Evolutionary conservation across 208 protist species (phyloP), one percentile per base, ranked within the genome.

Genomic region (Tritrichomonas musculus): DNA sequence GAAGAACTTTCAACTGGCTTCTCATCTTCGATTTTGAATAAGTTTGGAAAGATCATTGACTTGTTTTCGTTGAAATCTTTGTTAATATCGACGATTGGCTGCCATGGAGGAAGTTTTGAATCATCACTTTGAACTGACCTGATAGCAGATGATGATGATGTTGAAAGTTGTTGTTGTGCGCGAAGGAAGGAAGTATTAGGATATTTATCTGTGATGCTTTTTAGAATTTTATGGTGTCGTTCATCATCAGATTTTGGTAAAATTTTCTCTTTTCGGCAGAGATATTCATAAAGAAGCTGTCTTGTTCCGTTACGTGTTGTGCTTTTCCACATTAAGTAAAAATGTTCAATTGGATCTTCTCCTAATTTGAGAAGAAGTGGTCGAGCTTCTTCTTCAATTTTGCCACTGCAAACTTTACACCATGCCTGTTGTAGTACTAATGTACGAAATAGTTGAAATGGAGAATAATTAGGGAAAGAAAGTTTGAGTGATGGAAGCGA

Each of bases 71-170:
- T 57, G 27, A 55, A 88, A 88, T 88, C 77, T 30, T 41, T 11
- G n/a, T 44, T 88, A 1, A 88, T n/a, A 88, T 88, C 77, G 57
- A 88, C 47, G 39, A 88, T 88, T 57, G 77, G 77, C 41, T 88
- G 39, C 77, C 77, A 88, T 39, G 47, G 17, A 39, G 77, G 77
- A 39, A 88, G 30, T 57, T 88, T 88, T 5, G 41, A 13, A 57
- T 53, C 47, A 88, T 88, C 77, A n/a, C 1, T 44, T n/a, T n/a
- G n/a, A 25, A 88, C 41, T 22, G 30, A 11, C 11, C 47, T 53
- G 2, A 88, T 14, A 33, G 27, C 41, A 22, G 39, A 47, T 11
- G 77, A 88, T 13, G 30, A 3, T 5, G 41, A 57, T n/a, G n/a
- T n/a, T n/a, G n/a, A n/a, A n/a, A n/a, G n/a, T 13, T 57, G 47